Percentiles rank a stretch among this genome's conserved stretches.
Conservation (phyloP, 2,329 filamentous ascomycete genomes). For the Colletotrichum australisinense region DNA sequence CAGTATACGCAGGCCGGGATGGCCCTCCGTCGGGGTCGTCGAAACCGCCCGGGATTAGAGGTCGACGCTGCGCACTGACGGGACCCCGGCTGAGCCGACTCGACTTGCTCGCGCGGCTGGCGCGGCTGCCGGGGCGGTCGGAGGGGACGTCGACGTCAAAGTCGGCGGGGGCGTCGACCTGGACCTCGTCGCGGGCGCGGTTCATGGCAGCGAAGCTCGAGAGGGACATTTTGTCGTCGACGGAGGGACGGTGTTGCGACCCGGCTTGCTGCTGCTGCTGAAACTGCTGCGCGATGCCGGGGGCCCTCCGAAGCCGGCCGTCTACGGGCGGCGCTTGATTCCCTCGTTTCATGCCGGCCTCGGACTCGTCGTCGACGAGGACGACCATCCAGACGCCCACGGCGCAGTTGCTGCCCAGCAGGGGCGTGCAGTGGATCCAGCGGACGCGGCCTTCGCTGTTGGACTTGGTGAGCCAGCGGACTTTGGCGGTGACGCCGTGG, state of each 20-base stretch:
- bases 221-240: slow-evolving; percentile 38
- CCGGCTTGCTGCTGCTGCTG: not conserved
- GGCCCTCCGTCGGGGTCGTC: not conserved
- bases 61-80: not conserved
- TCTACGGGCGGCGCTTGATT: slow-evolving; percentile 42
- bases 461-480: slow-evolving; percentile 72
- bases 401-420: slow-evolving; percentile 73
- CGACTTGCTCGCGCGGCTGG: slow-evolving; percentile 17
- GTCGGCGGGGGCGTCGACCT: slow-evolving; percentile 1
- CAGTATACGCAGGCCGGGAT: slow-evolving; percentile 1
- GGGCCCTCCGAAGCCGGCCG: slow-evolving; percentile 25
- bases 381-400: slow-evolving; percentile 86
- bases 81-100: slow-evolving; percentile 17
- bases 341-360: slow-evolving; percentile 24
- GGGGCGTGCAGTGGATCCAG: slow-evolving; percentile 83
- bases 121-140: slow-evolving; percentile 24
- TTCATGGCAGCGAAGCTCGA: slow-evolving; percentile 36
- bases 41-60: not conserved
- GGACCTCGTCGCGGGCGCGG: slow-evolving; percentile 14
- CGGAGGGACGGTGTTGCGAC: not conserved
- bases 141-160: not conserved
- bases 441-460: slow-evolving; percentile 70
- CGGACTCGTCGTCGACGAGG: slow-evolving; percentile 72
- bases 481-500: slow-evolving; percentile 78
- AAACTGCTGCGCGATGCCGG: not conserved